phyloP scores from a whole-genome alignment of 2,329 filamentous ascomycete genomes.

The Ophiostoma sp. region DNA sequence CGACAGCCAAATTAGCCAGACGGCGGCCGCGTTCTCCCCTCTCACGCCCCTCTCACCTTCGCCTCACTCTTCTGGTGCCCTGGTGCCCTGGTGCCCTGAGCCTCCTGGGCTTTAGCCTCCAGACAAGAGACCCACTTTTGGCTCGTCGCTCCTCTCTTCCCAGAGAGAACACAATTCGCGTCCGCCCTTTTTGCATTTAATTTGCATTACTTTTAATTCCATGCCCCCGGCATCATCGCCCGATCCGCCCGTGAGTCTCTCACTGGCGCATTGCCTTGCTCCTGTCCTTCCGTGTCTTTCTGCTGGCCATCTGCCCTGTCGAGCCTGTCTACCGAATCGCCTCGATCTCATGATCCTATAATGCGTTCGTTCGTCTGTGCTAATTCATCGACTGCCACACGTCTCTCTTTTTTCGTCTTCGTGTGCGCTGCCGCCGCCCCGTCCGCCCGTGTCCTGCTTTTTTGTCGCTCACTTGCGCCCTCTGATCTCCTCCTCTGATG shows the following conservation, averaged over 20 bases:
- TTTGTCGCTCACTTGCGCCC: constrained; percentile 14
- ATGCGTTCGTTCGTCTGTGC: too few relatives aligned
- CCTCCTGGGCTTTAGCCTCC: not conserved
- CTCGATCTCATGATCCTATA: too few relatives aligned
- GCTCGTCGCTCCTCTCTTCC: not conserved
- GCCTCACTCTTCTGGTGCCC: too few relatives aligned
- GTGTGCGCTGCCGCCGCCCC: not conserved
- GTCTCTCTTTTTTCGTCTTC: constrained; percentile 20
- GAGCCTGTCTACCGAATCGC: too few relatives aligned
- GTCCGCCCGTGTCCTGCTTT: constrained; percentile 7
- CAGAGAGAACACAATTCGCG: constrained; percentile 14
- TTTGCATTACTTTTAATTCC: constrained; percentile 17
- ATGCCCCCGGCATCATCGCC: constrained; percentile 29
- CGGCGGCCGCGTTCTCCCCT: too few relatives aligned
- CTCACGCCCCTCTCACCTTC: too few relatives aligned
- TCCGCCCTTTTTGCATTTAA: constrained; percentile 20
- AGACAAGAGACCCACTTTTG: not conserved
- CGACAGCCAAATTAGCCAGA: too few relatives aligned
- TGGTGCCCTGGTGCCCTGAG: too few relatives aligned
- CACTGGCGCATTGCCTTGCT: not conserved
- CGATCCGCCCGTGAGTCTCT: constrained; percentile 27
- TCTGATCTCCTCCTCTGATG: constrained; percentile 4
- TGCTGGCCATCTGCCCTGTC: too few relatives aligned
- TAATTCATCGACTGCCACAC: too few relatives aligned
- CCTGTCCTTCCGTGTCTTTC: not conserved